Evolutionary conservation across 805 yeast genomes (phyloP), one percentile per base, ranked within the genome.

Genomic region (Spathaspora boniae): DNA sequence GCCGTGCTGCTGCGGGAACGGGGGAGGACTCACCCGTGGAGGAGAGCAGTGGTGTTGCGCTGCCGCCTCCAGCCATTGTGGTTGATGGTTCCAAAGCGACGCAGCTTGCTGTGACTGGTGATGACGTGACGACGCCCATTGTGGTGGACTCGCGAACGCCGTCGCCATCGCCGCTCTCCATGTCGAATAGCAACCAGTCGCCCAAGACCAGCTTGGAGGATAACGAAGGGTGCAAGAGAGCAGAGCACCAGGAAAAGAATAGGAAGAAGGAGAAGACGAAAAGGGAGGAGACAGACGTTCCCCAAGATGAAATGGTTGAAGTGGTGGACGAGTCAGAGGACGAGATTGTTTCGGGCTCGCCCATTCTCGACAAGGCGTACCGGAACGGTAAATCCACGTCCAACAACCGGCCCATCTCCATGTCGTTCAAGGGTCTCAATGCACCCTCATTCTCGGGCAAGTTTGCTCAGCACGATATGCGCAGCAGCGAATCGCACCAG

Each of bases 351-450:
- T 48, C 47, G n/a, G 24, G 38, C 17, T 50, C 58, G 6, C 58
- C 54, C 6, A 48, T 53, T 11, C 33, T 54, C 21, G 51, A 46
- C 18, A 34, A 42, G 20, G 54, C 53, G 5, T 35, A 25, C 17
- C 37, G 36, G 28, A 33, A 36, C 11, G 52, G 49, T 2, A 38
- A 24, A 12, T 29, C 26, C 16, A 25, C 29, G n/a, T 39, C 36
- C 27, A 46, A 42, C 20, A 54, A 49, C 22, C 45, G 72, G 23
- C 73, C 76, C 15, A 57, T 69, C 8, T 69, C 72, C 5, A 62
- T 70, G 70, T 79, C 86, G 2, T 79, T 78, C 56, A 72, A 72
- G 42, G 88, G 88, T 0, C 53, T 81, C 36, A 69, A 62, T 36
- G 84, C 79, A 0, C 82, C 86, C 2, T 62, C 76, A 2, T 72